Percentiles rank a stretch among this genome's conserved stretches.
Evolutionary conservation across 768 basidiomycete genomes (phyloP).

Genomic region (Kwoniella dendrophila): DNA sequence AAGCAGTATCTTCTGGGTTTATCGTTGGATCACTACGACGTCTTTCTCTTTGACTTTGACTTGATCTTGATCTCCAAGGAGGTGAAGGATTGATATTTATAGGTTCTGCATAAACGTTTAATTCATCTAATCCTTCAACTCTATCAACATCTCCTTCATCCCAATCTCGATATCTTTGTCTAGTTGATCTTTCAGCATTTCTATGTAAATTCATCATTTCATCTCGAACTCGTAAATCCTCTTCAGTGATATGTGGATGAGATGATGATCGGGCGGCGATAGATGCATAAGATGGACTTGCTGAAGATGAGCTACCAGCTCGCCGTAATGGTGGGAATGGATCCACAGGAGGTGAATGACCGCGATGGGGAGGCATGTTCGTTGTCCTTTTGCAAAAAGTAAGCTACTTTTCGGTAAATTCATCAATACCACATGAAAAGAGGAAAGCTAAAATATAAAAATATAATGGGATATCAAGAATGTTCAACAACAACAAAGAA

Average conservation of each 20-base stretch:
- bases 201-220: background rate
- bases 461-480: too few relatives aligned
- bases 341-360: conserved; percentile 18
- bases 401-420: background rate
- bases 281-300: conserved; percentile 23
- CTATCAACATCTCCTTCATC: conserved; percentile 29
- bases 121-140: conserved; percentile 25
- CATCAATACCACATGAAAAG: background rate
- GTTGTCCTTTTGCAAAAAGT: too few relatives aligned
- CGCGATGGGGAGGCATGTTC: conserved; percentile 19
- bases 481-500: too few relatives aligned
- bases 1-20: too few relatives aligned
- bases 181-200: background rate
- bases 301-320: conserved; percentile 9
- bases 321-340: conserved; percentile 28
- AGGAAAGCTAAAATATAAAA: too few relatives aligned
- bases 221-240: background rate
- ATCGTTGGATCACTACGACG: background rate
- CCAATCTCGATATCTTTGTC: conserved; percentile 6
- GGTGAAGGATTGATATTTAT: conserved; percentile 27
- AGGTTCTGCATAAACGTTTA: conserved; percentile 20
- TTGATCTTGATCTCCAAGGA: conserved; percentile 15
- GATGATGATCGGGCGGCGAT: conserved; percentile 22
- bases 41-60: too few relatives aligned
- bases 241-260: background rate